These are phyloP conservation scores for Candida ascalaphidarum DNA, from an alignment of 805 yeast species.

Conservation along the genomic window DNA sequence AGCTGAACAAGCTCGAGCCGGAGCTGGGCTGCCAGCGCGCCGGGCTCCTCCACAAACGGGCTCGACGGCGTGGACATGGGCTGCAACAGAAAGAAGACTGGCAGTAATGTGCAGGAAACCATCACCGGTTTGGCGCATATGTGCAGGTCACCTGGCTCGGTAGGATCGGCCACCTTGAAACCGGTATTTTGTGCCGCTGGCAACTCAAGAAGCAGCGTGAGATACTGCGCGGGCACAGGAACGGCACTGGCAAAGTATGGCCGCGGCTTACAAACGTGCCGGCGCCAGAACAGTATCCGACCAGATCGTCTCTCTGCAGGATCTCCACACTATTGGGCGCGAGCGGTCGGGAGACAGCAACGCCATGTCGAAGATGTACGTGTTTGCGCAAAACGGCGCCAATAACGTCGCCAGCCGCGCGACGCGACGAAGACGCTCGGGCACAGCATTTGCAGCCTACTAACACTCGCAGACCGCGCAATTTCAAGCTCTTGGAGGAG, in stretches of 20 bases:
- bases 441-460: slow-evolving; percentile 2
- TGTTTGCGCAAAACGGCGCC: slow-evolving; percentile 4
- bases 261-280: no score
- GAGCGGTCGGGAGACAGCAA: background rate
- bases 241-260: no score
- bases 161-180: no score
- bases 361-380: slow-evolving; percentile 43
- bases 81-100: background rate
- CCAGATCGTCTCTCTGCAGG: no score
- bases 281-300: no score
- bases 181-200: no score
- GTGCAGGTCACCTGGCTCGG: no score
- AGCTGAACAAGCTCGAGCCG: slow-evolving; percentile 24
- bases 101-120: no score
- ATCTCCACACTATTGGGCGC: background rate
- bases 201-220: no score
- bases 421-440: background rate
- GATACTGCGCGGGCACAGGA: no score
- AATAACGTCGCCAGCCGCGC: background rate
- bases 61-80: slow-evolving; percentile 5
- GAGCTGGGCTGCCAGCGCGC: slow-evolving; percentile 11
- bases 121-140: no score
- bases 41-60: slow-evolving; percentile 20
- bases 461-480: slow-evolving; percentile 60
- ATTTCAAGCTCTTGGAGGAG: slow-evolving; percentile 90